Evolutionary conservation across 345 rosid species (phyloP).

Genomic region (Gossypium rotundifolium): DNA sequence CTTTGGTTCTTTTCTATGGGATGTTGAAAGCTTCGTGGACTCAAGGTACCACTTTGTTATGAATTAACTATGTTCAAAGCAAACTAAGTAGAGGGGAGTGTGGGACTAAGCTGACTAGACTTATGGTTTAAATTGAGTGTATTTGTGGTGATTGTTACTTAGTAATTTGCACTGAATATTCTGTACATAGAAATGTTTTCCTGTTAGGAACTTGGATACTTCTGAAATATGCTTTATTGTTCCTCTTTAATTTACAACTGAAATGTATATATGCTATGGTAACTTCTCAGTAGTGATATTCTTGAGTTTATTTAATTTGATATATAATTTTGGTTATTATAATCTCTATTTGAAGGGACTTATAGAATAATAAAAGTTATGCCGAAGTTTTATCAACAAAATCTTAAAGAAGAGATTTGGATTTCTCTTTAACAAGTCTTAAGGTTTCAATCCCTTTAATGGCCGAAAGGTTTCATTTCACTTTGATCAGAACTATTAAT

Average conservation of each 20-base stretch:
- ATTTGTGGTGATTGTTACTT: slow-evolving; percentile 7
- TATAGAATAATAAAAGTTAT: too few species aligned
- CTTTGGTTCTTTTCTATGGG: background rate
- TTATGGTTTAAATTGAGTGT: background rate
- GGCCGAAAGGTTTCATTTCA: too few species aligned
- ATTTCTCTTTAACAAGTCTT: too few species aligned
- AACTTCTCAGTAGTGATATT: background rate
- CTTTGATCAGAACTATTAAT: too few species aligned
- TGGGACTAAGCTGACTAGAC: background rate
- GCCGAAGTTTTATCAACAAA: too few species aligned
- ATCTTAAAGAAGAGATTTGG: too few species aligned
- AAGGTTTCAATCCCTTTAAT: too few species aligned
- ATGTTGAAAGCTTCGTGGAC: slow-evolving; percentile 47
- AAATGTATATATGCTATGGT: background rate
- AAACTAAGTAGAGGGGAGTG: background rate
- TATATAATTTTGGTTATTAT: too few species aligned
- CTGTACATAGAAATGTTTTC: slow-evolving; percentile 14
- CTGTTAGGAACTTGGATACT: background rate
- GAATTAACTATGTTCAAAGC: slow-evolving; percentile 30
- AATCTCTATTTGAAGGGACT: too few species aligned
- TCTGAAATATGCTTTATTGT: background rate
- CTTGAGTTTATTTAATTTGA: background rate
- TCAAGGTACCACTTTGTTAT: slow-evolving; percentile 84
- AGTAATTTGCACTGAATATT: slow-evolving; percentile 3
- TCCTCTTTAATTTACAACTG: background rate